phyloP scores from a whole-genome alignment of 345 rosid genomes.

The Sonneratia caseolaris region DNA sequence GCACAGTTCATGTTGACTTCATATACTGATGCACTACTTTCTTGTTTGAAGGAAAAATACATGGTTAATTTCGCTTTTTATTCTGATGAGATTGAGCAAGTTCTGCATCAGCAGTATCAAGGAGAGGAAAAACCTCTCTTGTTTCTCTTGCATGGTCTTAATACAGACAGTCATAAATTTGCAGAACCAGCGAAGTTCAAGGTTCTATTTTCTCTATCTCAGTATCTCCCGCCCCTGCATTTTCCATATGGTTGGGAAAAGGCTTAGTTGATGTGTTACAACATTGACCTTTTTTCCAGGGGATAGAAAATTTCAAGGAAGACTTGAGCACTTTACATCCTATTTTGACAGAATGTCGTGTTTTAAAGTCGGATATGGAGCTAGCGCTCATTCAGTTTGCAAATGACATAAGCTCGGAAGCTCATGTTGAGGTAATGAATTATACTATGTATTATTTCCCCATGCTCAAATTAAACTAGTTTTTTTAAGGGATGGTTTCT shows the following conservation, averaged over 20 bases:
- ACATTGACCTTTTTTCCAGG: slow-evolving; percentile 27
- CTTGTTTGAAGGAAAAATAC: slow-evolving; percentile 56
- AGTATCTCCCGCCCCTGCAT: neutral
- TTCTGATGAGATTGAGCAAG: slow-evolving; percentile 58
- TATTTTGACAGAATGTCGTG: slow-evolving; percentile 90
- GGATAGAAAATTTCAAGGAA: slow-evolving; percentile 52
- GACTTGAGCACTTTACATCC: slow-evolving; percentile 76
- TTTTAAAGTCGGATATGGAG: slow-evolving; percentile 67
- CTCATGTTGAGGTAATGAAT: slow-evolving; percentile 67
- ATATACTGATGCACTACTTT: slow-evolving; percentile 6
- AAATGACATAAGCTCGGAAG: slow-evolving; percentile 93
- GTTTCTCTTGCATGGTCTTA: slow-evolving; percentile 77
- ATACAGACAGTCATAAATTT: slow-evolving; percentile 73
- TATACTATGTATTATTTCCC: neutral
- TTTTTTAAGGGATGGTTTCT: neutral
- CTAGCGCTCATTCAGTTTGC: slow-evolving; percentile 85
- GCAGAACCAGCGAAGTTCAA: slow-evolving; percentile 78
- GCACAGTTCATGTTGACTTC: slow-evolving; percentile 1
- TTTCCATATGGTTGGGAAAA: neutral
- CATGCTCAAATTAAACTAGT: slow-evolving; percentile 1
- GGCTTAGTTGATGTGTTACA: neutral
- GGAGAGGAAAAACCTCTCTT: slow-evolving; percentile 53
- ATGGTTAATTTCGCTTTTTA: slow-evolving; percentile 55
- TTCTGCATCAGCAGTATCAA: slow-evolving; percentile 36
- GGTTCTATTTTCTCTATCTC: slow-evolving; percentile 31